Evolutionary conservation across 202 grass and related monocot genomes (phyloP), one percentile per base, ranked within the genome.

Genomic region (Bolboschoenoplectus hybrid): DNA sequence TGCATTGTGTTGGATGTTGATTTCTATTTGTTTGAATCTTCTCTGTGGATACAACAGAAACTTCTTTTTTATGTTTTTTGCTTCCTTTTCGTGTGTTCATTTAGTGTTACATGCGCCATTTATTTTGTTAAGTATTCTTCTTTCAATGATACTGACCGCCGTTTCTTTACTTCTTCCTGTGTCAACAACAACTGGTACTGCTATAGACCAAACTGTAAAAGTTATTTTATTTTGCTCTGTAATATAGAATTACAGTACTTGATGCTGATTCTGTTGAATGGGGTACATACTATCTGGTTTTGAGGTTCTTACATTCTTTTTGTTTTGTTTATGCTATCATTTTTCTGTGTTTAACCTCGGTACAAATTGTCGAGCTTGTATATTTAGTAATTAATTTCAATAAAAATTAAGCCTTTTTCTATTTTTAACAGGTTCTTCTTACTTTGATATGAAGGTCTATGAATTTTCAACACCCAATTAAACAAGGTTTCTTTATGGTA

Each of bases 11-110:
- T 68, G 12, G 47, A 66, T 84, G 81, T 69, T 82, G 46, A 70
- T 83, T 65, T 70, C 34, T 68, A 69, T 50, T 65, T 38, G 9
- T 66, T 82, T 63, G 20, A 64, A 82, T 82, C 62, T 84, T 84
- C 50, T 51, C 49, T 84, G 65, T 84, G 82, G 71, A 84, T 84
- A 84, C 6, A 53, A 57, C 38, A 43, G 4, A 39, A 40, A 10
- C 6, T 16, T n/a, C 70, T 53, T 47, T 65, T 80, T 3, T 9
- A 26, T 66, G 26, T n/a, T 46, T 71, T 70, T 41, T 41, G 67
- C 14, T 45, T n/a, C 1, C 47, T 20, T 73, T 73, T 5, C 9
- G 16, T 63, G 5, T 78, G 11, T 57, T 56, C 32, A 75, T 79
- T 79, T 79, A 32, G 43, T 74, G 7, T n/a, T 5, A 56, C 58